Evolutionary conservation across 1,284 basidiomycete genomes (phyloP).

Genomic region (Malassezia psittaci): DNA sequence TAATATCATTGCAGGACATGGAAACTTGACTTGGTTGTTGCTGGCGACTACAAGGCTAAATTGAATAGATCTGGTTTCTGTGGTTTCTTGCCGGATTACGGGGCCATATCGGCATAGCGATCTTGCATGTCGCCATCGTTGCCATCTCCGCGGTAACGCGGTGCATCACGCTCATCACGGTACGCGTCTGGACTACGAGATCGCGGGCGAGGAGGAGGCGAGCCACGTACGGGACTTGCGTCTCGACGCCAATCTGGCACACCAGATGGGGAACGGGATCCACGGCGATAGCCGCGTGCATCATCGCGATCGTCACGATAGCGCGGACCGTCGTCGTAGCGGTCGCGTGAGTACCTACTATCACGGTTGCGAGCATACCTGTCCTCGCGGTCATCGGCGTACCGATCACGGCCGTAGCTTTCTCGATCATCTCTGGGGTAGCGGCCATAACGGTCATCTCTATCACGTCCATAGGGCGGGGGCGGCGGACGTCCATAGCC

Average conservation of each 20-base stretch:
- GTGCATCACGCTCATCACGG: not conserved
- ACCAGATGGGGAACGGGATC: not conserved
- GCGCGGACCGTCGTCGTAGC: not conserved
- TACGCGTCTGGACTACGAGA: conserved; percentile 5
- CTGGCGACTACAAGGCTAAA: conserved; percentile 1
- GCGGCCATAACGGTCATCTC: not conserved
- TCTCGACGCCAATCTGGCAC: conserved; percentile 2
- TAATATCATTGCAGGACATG: no score
- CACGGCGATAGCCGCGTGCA: not conserved
- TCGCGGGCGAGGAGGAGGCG: conserved; percentile 6
- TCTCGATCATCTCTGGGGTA: not conserved
- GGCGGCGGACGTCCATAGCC: conserved; percentile 6
- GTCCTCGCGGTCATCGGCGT: not conserved
- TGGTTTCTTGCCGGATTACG: not conserved
- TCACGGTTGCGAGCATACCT: not conserved
- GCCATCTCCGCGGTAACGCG: conserved; percentile 2
- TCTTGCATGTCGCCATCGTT: conserved; percentile 4
- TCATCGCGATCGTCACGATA: not conserved
- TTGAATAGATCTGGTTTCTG: not conserved
- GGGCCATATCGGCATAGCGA: not conserved
- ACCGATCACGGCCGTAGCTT: not conserved
- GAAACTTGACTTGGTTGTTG: not conserved
- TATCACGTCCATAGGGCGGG: not conserved
- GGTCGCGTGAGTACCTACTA: not conserved
- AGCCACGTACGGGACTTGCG: conserved; percentile 2